Base-by-base conservation (phyloP, 176 grass and related monocot genomes). In the Avena sativa region DNA sequence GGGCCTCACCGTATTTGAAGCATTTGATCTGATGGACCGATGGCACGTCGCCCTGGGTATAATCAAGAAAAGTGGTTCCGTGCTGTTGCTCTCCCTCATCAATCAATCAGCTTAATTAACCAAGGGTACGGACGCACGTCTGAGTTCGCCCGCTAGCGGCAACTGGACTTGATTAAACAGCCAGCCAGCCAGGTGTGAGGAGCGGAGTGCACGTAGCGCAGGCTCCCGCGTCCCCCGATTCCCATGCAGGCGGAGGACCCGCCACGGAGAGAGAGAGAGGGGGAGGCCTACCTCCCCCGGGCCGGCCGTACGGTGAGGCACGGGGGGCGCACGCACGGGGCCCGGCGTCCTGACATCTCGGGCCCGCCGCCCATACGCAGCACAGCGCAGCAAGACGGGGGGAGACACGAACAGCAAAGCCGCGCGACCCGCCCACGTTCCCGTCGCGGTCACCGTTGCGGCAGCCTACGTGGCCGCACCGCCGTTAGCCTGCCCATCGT, bases 221-320 rank as follows among this genome's bases (percentile, higher is more conserved):
- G 53, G 9, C 34, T 30, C 1, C 13, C n/a, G 8, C 32, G 32
- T 8, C 10, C 32, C n/a, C 74, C 71, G 47, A 19, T 14, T 52
- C 40, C 40, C 40, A 53, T 76, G 88, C 79, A 82, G 78, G 12
- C 0, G 3, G 20, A 44, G 40, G 12, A 57, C 64, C 51, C 34
- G 12, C 43, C 21, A 32, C n/a, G 14, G 47, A 48, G 30, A 84
- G 21, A 1, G 32, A 34, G 32, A 34, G 32, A 34, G 32, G 3
- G 32, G 86, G 1, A 60, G 86, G 2, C 83, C 79, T 69, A 48
- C 19, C 43, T 6, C n/a, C 32, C 55, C 64, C 67, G 40, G 19
- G 68, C 53, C 78, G 55, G 12, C 83, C 90, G 86, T 83, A 89
- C 78, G 78, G 60, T 5, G 43, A 56, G 85, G 81, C 68, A 36